Conservation (phyloP, 2,329 filamentous ascomycete genomes). For the Exophiala phaeomuriformis region DNA sequence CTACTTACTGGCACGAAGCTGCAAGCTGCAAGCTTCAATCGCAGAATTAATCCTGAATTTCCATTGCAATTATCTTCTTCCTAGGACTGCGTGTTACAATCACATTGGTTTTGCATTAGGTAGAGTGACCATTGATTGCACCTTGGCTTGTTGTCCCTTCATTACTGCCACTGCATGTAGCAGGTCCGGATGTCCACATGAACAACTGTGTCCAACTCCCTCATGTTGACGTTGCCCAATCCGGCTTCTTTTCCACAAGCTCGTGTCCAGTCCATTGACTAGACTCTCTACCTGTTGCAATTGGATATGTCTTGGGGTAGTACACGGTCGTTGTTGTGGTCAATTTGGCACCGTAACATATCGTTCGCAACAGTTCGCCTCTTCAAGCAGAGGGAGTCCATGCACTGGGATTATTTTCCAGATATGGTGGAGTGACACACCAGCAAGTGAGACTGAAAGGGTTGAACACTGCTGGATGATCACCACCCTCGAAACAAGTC, state of each 20-base stretch:
- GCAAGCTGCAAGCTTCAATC: too few species aligned
- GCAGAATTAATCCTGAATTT: too few species aligned
- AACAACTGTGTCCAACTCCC: background rate
- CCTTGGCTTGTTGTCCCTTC: too few species aligned
- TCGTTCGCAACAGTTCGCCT: background rate
- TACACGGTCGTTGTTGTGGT: background rate
- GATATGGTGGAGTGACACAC: slow-evolving; percentile 16
- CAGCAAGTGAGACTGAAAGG: slow-evolving; percentile 24
- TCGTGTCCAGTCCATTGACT: background rate
- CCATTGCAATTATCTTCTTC: too few species aligned
- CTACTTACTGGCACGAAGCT: too few species aligned
- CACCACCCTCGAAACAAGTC: slow-evolving; percentile 19
- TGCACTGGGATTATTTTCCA: slow-evolving; percentile 16
- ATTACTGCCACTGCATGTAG: too few species aligned
- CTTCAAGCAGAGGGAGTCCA: slow-evolving; percentile 9
- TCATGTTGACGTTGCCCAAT: background rate
- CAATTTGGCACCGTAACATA: background rate
- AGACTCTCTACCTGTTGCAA: background rate
- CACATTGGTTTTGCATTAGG: too few species aligned
- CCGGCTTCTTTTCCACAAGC: background rate
- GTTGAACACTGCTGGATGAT: slow-evolving; percentile 21
- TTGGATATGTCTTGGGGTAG: background rate
- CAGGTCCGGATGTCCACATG: background rate
- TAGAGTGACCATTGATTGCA: too few species aligned
- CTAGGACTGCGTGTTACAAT: too few species aligned